Evolutionary conservation across 2,329 filamentous ascomycete genomes (phyloP).

Genomic region (Fonsecaea monophora): DNA sequence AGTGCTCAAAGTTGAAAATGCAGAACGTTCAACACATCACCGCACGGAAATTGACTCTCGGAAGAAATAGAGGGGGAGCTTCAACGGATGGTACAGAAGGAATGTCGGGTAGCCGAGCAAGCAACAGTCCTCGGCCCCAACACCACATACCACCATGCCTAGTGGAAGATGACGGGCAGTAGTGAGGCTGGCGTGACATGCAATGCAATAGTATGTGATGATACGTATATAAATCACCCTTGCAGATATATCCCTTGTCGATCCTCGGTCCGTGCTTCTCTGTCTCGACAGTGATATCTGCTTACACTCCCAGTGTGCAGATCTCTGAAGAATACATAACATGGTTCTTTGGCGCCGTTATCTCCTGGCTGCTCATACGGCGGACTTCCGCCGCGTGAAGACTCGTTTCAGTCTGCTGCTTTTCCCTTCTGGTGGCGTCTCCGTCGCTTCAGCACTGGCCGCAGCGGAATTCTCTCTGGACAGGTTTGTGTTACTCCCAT

Average conservation of each 20-base stretch:
- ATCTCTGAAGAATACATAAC: neutral
- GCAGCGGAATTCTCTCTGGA: conserved; percentile 9
- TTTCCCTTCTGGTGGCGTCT: conserved; percentile 14
- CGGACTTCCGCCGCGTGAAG: conserved; percentile 27
- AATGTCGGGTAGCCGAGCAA: neutral
- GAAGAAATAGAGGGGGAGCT: neutral
- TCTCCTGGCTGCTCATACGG: neutral
- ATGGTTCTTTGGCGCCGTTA: neutral
- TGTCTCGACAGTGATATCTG: neutral
- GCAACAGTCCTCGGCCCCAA: neutral
- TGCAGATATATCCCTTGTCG: neutral
- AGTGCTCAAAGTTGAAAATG: neutral
- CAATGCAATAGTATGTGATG: neutral
- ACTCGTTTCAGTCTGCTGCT: conserved; percentile 29
- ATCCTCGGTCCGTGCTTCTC: neutral
- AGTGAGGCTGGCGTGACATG: neutral
- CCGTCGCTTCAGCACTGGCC: neutral
- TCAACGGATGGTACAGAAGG: neutral
- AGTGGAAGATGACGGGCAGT: neutral
- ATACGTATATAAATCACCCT: neutral
- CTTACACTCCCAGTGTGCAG: neutral
- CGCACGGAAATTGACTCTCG: neutral
- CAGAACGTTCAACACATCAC: neutral
- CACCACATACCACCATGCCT: neutral
- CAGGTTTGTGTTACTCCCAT: conserved; percentile 8